Conservation (phyloP, 176 grass and related monocot species). For the Rhynchospora tenuis region DNA sequence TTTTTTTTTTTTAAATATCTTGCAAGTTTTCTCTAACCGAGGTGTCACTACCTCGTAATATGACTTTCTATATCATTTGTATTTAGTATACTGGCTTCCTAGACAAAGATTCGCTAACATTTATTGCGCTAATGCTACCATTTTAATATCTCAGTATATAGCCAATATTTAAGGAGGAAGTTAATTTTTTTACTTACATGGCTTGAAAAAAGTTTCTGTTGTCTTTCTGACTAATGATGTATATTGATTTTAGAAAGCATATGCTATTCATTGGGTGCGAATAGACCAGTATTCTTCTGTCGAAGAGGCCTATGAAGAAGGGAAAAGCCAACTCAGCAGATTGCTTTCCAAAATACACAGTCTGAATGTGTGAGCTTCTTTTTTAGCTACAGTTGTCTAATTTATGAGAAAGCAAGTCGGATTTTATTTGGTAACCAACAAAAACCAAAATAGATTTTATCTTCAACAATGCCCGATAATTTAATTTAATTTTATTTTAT, state of each 20-base stretch:
- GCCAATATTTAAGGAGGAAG: no score
- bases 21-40: neutral
- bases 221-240: neutral
- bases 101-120: no score
- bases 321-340: conserved; percentile 39
- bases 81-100: no score
- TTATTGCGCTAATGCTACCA: no score
- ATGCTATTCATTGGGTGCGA: conserved; percentile 82
- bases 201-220: neutral
- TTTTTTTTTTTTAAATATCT: neutral
- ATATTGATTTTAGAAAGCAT: conserved; percentile 54
- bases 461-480: no score
- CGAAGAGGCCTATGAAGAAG: conserved; percentile 64
- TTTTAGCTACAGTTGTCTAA: neutral
- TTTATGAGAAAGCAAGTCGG: no score
- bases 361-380: conserved; percentile 60
- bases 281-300: conserved; percentile 55
- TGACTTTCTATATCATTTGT: no score
- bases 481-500: no score
- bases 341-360: conserved; percentile 75
- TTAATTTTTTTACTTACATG: no score
- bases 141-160: no score
- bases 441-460: no score
- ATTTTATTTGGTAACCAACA: no score
- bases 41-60: neutral